Evolutionary conservation across 2,329 filamentous ascomycete genomes (phyloP).

Genomic region (Pleoardoris graminearum): DNA sequence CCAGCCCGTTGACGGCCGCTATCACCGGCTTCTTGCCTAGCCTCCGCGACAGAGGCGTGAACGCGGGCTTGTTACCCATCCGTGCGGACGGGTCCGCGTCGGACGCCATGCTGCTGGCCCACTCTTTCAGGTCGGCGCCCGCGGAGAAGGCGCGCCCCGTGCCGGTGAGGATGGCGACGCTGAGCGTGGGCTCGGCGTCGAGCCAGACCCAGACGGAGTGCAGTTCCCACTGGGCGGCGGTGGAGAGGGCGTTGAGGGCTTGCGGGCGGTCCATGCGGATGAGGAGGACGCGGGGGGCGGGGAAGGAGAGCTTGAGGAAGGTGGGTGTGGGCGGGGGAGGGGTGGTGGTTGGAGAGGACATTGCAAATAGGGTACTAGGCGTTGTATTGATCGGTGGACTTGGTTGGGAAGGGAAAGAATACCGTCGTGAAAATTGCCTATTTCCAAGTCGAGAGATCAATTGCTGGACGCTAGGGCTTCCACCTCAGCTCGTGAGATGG

Average conservation of each 20-base stretch:
- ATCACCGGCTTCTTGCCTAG: slow-evolving; percentile 62
- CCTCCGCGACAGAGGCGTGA: slow-evolving; percentile 57
- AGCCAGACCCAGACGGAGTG: slow-evolving; percentile 54
- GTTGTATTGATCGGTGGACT: no score
- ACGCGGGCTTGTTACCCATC: slow-evolving; percentile 44
- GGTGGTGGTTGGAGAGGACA: slow-evolving; percentile 10
- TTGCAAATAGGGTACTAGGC: not conserved
- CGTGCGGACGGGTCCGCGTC: slow-evolving; percentile 20
- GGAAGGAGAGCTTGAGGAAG: slow-evolving; percentile 67
- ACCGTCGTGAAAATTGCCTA: not conserved
- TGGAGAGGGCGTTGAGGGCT: slow-evolving; percentile 46
- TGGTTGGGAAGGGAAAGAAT: no score
- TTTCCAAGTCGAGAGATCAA: not conserved
- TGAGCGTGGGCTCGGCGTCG: slow-evolving; percentile 50
- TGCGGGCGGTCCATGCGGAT: slow-evolving; percentile 52
- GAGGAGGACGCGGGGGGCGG: slow-evolving; percentile 49
- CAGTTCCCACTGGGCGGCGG: slow-evolving; percentile 49
- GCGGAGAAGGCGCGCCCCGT: slow-evolving; percentile 56
- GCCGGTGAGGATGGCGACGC: slow-evolving; percentile 50
- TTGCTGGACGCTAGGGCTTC: no score
- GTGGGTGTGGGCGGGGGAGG: slow-evolving; percentile 45
- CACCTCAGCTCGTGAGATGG: not conserved
- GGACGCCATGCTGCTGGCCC: slow-evolving; percentile 21
- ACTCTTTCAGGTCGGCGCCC: slow-evolving; percentile 55
- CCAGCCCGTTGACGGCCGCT: slow-evolving; percentile 57